These are phyloP conservation scores for Kluyveromyces marxianus DNA, from an alignment of 1,139 yeast genomes.

Conservation along the genomic window DNA sequence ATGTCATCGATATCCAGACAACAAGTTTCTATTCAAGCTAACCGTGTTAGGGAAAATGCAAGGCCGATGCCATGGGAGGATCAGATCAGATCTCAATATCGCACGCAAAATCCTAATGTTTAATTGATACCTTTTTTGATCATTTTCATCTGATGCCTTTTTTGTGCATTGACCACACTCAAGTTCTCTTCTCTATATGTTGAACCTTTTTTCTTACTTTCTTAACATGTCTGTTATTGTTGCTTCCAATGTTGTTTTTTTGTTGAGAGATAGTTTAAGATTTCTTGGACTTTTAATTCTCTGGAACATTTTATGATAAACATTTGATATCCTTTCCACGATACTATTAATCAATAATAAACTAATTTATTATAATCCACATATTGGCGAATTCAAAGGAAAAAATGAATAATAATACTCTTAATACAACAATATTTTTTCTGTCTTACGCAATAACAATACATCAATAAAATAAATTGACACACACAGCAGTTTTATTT, in stretches of 20 bases:
- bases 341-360: constrained; percentile 6
- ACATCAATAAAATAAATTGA: constrained; percentile 1
- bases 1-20: no score
- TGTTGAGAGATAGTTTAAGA: neutral
- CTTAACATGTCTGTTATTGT: neutral
- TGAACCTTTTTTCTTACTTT: neutral
- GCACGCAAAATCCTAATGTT: neutral
- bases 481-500: constrained; percentile 6
- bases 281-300: neutral
- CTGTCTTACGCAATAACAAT: constrained; percentile 1
- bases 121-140: constrained; percentile 10
- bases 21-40: no score
- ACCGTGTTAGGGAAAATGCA: no score
- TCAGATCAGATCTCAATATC: no score
- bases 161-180: no score
- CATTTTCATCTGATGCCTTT: constrained; percentile 7
- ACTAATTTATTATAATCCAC: constrained; percentile 5
- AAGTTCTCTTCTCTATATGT: no score
- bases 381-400: constrained; percentile 1
- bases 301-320: constrained; percentile 5
- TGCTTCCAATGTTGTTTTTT: neutral
- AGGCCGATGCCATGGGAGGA: no score
- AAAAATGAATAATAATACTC: constrained; percentile 1
- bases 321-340: constrained; percentile 11
- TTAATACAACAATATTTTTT: constrained; percentile 4